Evolutionary conservation across 169 alveolate species (phyloP).

Genomic region (Besnoitia besnoiti): DNA sequence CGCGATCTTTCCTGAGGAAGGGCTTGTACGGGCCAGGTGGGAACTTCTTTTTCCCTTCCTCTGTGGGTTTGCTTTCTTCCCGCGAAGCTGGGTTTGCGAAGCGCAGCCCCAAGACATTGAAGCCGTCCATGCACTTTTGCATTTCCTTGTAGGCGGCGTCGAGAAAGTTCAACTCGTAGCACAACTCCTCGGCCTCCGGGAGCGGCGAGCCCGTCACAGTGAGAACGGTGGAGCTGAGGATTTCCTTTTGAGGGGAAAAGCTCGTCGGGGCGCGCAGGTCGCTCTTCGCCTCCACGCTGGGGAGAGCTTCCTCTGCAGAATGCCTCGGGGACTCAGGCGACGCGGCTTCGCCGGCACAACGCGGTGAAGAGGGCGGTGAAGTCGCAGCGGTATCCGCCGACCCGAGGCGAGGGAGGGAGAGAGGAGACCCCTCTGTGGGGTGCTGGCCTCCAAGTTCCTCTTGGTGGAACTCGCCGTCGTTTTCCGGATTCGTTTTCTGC

Average conservation of each 20-base stretch:
- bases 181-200: slow-evolving; percentile 25
- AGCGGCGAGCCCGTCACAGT: background rate
- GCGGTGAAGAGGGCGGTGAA: background rate
- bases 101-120: slow-evolving; percentile 63
- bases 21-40: slow-evolving; percentile 58
- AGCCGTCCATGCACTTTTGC: slow-evolving; percentile 61
- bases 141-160: slow-evolving; percentile 53
- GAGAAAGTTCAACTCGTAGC: slow-evolving; percentile 7
- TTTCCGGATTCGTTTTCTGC: background rate
- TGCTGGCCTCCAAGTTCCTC: background rate
- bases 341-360: background rate
- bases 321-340: background rate
- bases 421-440: background rate
- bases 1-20: slow-evolving; percentile 53
- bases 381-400: background rate
- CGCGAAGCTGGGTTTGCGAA: slow-evolving; percentile 9
- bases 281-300: too few relatives aligned
- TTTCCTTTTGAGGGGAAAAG: background rate
- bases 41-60: background rate
- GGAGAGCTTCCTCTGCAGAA: background rate
- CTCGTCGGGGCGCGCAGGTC: too few relatives aligned
- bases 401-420: background rate
- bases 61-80: background rate
- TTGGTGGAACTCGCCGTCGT: background rate
- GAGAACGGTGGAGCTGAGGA: background rate